phyloP scores from a whole-genome alignment of 202 grass and related monocot species.

The Alloteropsis angusta region DNA sequence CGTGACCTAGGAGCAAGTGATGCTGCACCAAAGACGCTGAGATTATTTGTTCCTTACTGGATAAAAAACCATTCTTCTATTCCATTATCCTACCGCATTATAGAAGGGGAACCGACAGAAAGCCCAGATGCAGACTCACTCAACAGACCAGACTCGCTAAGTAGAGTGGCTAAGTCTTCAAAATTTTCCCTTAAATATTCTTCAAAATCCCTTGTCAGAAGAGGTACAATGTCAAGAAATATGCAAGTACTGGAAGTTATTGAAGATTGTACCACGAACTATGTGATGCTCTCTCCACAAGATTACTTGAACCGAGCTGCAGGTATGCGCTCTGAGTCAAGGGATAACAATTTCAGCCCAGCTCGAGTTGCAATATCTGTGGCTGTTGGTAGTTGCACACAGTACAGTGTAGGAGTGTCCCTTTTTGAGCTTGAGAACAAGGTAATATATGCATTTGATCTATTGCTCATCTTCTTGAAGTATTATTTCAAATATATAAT shows the following conservation, averaged over 20 bases:
- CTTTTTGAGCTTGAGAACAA: constrained; percentile 95
- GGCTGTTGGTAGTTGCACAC: constrained; percentile 48
- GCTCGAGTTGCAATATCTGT: constrained; percentile 78
- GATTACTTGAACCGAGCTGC: constrained; percentile 66
- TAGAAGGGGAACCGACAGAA: constrained; percentile 67
- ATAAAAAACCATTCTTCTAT: constrained; percentile 81
- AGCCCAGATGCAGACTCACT: constrained; percentile 60
- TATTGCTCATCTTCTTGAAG: background rate
- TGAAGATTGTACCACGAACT: constrained; percentile 63
- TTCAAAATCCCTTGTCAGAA: constrained; percentile 73
- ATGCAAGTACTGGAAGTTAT: constrained; percentile 73
- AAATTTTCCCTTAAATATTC: constrained; percentile 81
- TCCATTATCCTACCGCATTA: constrained; percentile 72
- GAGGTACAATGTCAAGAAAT: constrained; percentile 52
- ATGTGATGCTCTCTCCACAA: constrained; percentile 90
- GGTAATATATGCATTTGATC: constrained; percentile 25
- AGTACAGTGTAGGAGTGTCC: constrained; percentile 84
- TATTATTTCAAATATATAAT: constrained; percentile 1
- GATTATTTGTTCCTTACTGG: constrained; percentile 98
- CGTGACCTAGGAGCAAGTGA: constrained; percentile 81
- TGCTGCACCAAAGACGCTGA: constrained; percentile 75
- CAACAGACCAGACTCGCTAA: constrained; percentile 56
- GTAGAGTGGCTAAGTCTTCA: constrained; percentile 70
- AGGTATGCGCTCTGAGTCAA: constrained; percentile 47
- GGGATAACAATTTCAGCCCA: constrained; percentile 43